Evolutionary conservation across 2,329 filamentous ascomycete genomes (phyloP).

Genomic region (Colletotrichum theobromicola): DNA sequence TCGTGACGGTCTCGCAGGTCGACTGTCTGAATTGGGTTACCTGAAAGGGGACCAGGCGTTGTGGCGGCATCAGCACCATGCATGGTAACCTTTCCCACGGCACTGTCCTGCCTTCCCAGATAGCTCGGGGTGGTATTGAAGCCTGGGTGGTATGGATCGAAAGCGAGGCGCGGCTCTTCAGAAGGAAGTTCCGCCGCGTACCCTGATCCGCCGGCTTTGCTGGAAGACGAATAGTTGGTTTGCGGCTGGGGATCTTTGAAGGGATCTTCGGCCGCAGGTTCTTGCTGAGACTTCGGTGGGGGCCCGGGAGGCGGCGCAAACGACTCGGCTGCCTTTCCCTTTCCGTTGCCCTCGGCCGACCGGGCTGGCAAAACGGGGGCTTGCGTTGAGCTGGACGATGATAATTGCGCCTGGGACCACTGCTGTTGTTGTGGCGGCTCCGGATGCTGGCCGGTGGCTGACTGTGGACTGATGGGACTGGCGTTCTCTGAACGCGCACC

Average conservation of each 20-base stretch:
- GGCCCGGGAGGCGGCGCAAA: constrained; percentile 20
- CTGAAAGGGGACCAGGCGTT: constrained; percentile 8
- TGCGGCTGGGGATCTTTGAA: constrained; percentile 28
- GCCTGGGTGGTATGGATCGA: constrained; percentile 45
- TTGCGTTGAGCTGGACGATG: constrained; percentile 17
- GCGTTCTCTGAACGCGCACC: constrained; percentile 31
- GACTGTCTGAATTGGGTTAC: constrained; percentile 14
- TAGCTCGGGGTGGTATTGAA: constrained; percentile 37
- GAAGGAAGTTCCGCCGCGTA: constrained; percentile 20
- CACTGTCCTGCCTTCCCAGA: constrained; percentile 43
- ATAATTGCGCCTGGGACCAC: constrained; percentile 26
- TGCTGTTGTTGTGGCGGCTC: constrained; percentile 14
- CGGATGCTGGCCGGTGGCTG: constrained; percentile 23
- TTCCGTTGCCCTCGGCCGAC: constrained; percentile 22
- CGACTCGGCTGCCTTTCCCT: constrained; percentile 30
- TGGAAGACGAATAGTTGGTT: neutral
- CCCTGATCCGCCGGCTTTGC: constrained; percentile 25
- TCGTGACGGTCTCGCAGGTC: constrained; percentile 21
- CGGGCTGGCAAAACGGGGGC: constrained; percentile 2
- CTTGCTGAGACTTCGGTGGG: constrained; percentile 34
- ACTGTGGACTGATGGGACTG: constrained; percentile 27
- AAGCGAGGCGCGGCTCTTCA: constrained; percentile 39
- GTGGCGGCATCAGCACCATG: constrained; percentile 36
- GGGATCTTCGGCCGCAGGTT: constrained; percentile 30
- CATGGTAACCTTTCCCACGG: constrained; percentile 45